Evolutionary conservation across 1,139 yeast species (phyloP), one percentile per base, ranked within the genome.

Genomic region (Nadsonia commutata): DNA sequence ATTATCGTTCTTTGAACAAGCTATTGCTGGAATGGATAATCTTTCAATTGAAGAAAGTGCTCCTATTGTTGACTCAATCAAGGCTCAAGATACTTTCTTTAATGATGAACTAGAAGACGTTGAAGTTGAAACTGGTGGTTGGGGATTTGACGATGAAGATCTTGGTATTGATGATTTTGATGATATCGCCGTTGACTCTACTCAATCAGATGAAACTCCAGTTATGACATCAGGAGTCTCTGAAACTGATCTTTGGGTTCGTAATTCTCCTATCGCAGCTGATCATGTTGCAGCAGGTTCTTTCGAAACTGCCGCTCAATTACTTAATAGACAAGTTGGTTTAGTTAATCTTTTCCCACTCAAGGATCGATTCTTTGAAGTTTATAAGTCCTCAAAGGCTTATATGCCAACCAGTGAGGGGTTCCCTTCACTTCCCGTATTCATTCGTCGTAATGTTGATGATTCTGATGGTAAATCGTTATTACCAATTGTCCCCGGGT

Each of bases 201-300:
- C 56, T n/a, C 59, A 52, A 19, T 76, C 67, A 13, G 68, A 63
- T 7, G 69, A 61, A 6, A 65, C 43, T 6, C 47, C 62, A 20
- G 71, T 65, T 17, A 55, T 59, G n/a, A 62, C 57, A 3, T 51
- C 59, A 6, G 60, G 58, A 18, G 70, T 72, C 18, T 73, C 78
- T 31, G 96, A 90, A 61, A 63, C 79, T 37, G 80, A 80, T 3
- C 64, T 66, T 51, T 93, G 99, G 98, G 73, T 83, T 37, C 80
- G 90, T 51, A 84, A 82, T 63, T 84, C 96, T 16, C 83, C 81
- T 50, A 73, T 90, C 43, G 86, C 97, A 3, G 97, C 95, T 36
- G 86, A 84, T 36, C 85, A 85, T 55, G 86, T 82, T 56, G 96
- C 98, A 1, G 88, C 96, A 2, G 99, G 99, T 53, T 84, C 94